These are phyloP conservation scores for Aspergillus pseudoterreus DNA, from an alignment of 2,329 filamentous ascomycete species.

Conservation along the genomic window DNA sequence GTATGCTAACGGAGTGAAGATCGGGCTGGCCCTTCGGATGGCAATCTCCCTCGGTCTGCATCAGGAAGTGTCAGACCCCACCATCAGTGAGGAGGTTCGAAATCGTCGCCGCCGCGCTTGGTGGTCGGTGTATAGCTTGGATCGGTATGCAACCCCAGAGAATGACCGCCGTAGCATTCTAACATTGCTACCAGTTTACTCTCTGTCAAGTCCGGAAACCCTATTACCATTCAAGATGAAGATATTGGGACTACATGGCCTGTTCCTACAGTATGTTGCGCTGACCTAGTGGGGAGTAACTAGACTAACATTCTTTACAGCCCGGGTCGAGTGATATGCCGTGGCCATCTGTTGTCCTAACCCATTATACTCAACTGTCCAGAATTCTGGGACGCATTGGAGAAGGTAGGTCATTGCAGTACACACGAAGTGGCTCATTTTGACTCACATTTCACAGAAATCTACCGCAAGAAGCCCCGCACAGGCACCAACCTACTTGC, in stretches of 20 bases:
- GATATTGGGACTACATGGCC: conserved; percentile 47
- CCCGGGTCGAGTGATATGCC: conserved; percentile 20
- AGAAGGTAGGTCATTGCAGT: conserved; percentile 22
- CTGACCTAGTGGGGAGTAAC: neutral
- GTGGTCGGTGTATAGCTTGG: conserved; percentile 57
- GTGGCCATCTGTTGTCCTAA: conserved; percentile 48
- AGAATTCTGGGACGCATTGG: conserved; percentile 51
- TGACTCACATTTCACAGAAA: conserved; percentile 23
- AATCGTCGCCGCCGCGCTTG: conserved; percentile 53
- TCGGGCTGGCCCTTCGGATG: conserved; percentile 55
- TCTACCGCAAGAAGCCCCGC: conserved; percentile 49
- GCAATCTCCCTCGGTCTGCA: conserved; percentile 56
- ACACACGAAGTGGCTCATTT: neutral
- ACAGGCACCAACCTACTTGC: conserved; percentile 48
- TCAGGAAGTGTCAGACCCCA: conserved; percentile 45
- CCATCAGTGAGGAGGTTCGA: conserved; percentile 39
- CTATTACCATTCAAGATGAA: conserved; percentile 53
- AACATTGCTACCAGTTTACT: conserved; percentile 35
- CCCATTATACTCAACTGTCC: conserved; percentile 52
- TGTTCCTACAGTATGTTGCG: conserved; percentile 23
- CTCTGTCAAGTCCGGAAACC: conserved; percentile 53
- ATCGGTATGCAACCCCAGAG: conserved; percentile 32
- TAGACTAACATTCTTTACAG: conserved; percentile 1
- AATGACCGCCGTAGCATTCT: neutral
- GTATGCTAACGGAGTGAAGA: conserved; percentile 19